Evolutionary conservation across 495 filamentous ascomycete genomes (phyloP).

Genomic region (Cercophora sp.): DNA sequence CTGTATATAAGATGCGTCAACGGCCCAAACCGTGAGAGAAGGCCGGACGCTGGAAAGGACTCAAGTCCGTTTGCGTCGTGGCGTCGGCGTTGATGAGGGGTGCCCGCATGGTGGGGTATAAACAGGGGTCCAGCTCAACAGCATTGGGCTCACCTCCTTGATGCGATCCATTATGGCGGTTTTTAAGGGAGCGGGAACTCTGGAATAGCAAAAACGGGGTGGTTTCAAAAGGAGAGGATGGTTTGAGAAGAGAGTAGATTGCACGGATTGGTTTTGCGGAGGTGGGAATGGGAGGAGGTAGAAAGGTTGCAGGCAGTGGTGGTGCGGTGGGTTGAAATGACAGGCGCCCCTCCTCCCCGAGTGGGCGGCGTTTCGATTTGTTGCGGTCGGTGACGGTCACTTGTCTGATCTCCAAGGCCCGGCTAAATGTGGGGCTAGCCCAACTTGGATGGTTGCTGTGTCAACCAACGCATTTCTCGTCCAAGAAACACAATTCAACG

Average conservation of each 20-base stretch:
- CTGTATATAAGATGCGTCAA: neutral
- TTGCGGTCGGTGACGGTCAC: slow-evolving; percentile 23
- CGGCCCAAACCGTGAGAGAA: too few relatives aligned
- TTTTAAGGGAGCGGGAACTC: too few relatives aligned
- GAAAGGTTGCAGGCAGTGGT: slow-evolving; percentile 16
- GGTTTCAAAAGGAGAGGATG: neutral
- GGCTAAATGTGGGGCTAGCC: slow-evolving; percentile 26
- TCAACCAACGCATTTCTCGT: slow-evolving; percentile 18
- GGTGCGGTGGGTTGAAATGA: slow-evolving; percentile 25
- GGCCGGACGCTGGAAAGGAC: neutral
- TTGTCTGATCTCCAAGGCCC: slow-evolving; percentile 27
- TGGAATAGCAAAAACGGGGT: neutral
- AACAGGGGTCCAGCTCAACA: slow-evolving; percentile 29
- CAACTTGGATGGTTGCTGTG: slow-evolving; percentile 20
- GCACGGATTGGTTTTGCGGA: slow-evolving; percentile 13
- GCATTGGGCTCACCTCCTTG: slow-evolving; percentile 65
- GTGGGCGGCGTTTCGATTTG: slow-evolving; percentile 26
- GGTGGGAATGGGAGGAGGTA: slow-evolving; percentile 14
- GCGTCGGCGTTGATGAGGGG: slow-evolving; percentile 11
- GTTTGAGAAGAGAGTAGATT: neutral
- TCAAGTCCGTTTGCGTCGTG: neutral
- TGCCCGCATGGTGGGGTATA: slow-evolving; percentile 40
- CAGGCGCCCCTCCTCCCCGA: slow-evolving; percentile 28
- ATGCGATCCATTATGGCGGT: slow-evolving; percentile 62
- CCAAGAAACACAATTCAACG: slow-evolving; percentile 2